Evolutionary conservation across 202 grass and related monocot genomes (phyloP), one percentile per base, ranked within the genome.

Genomic region (Elaeis oleifera): DNA sequence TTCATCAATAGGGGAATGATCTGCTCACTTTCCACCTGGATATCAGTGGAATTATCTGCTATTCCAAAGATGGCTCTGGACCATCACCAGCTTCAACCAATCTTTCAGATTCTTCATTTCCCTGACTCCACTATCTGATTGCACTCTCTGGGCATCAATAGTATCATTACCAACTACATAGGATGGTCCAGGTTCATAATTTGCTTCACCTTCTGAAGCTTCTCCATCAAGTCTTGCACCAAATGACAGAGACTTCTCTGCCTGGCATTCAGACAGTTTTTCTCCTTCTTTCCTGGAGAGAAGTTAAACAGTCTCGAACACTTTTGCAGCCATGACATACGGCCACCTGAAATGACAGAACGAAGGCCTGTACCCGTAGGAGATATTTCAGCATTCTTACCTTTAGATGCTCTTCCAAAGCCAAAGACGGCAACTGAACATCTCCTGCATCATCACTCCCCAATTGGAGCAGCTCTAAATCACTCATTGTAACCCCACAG

Each of bases 301-400:
- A 89, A 84, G 54, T 76, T 89, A 69, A 99, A 99, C 49, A 99
- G 49, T 58, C 66, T 75, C 11, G 87, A 85, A 78, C 87, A 96
- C 73, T 91, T 97, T 67, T 84, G 77, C 28, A 97, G 62, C 65
- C 83, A 81, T 58, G 88, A 92, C 1, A 88, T 71, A 58, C 24
- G 74, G 3, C 88, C 82, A 67, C 65, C 74, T 64, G 94, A 89
- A 79, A 51, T 79, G 7, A 39, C n/a, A 52, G 70, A 71, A 83
- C 76, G 73, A 36, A 50, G 64, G 71, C 76, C 78, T 22, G 58
- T 70, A 49, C 52, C 64, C 53, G 23, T 64, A 60, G 76, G 75
- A 49, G 70, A 74, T 63, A 58, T 59, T 63, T 79, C 72, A 57
- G 75, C 60, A 20, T 73, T 61, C 5, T 59, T 66, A 50, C 79